Evolutionary conservation across 2,329 filamentous ascomycete genomes (phyloP).

Genomic region (Didymella pomorum): DNA sequence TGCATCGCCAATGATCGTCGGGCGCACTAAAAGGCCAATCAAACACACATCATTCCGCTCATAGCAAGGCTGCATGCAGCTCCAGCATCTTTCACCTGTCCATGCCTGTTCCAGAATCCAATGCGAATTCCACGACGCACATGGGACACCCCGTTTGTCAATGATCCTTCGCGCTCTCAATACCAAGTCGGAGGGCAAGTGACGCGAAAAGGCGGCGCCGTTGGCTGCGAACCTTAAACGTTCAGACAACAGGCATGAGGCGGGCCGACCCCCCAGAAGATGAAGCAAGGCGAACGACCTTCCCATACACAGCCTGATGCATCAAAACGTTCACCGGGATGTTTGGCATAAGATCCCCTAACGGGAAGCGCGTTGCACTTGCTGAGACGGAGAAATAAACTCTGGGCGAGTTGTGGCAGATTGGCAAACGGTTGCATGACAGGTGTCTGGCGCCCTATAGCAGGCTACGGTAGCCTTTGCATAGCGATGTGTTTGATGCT

Average conservation of each 20-base stretch:
- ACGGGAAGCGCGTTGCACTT: conserved; percentile 11
- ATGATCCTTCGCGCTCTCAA: conserved; percentile 1
- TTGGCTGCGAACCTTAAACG: conserved; percentile 11
- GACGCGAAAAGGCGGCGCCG: conserved; percentile 11
- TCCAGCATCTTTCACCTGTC: conserved; percentile 4
- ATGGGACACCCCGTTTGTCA: conserved; percentile 18
- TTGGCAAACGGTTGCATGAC: conserved; percentile 19
- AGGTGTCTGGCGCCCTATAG: conserved; percentile 4
- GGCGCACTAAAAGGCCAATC: conserved; percentile 14
- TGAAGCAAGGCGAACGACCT: conserved; percentile 10
- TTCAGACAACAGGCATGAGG: conserved; percentile 11
- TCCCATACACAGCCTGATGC: conserved; percentile 2
- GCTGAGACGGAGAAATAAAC: conserved; percentile 15
- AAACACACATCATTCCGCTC: conserved; percentile 13
- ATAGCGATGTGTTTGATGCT: conserved; percentile 15
- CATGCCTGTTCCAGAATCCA: conserved; percentile 1
- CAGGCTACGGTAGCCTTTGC: conserved; percentile 10
- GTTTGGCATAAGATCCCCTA: conserved; percentile 4
- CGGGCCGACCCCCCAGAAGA: conserved; percentile 24
- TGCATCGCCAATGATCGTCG: conserved; percentile 11
- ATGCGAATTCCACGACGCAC: background rate
- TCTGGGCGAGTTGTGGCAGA: conserved; percentile 5
- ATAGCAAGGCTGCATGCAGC: conserved; percentile 4
- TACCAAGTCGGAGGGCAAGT: conserved; percentile 11
- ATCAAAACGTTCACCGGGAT: conserved; percentile 17